These are phyloP conservation scores for Aspergillus arachidicola DNA, from an alignment of 2,329 filamentous ascomycete genomes.

Conservation along the genomic window DNA sequence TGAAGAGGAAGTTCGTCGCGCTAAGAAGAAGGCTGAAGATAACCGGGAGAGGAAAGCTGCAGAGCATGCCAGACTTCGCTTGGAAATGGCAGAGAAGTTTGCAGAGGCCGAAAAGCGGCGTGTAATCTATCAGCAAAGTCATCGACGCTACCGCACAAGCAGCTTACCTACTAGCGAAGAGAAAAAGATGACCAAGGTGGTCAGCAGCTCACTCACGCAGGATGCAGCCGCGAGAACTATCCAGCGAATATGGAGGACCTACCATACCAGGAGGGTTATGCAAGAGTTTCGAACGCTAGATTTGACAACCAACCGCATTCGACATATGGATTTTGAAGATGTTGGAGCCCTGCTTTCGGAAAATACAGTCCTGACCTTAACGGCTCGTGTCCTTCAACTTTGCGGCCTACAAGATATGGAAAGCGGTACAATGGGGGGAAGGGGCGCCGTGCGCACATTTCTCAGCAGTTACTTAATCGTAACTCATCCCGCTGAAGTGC, in stretches of 20 bases:
- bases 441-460: constrained; percentile 62
- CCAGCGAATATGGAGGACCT: constrained; percentile 60
- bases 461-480: constrained; percentile 65
- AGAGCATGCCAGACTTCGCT: constrained; percentile 59
- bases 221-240: constrained; percentile 60
- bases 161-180: constrained; percentile 52
- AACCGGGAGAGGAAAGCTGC: constrained; percentile 66
- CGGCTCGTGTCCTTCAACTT: constrained; percentile 58
- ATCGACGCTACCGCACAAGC: constrained; percentile 54
- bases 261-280: constrained; percentile 52
- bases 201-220: constrained; percentile 47
- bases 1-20: constrained; percentile 66
- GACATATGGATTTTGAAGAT: constrained; percentile 60
- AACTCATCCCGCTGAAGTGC: constrained; percentile 61
- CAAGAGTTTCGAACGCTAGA: constrained; percentile 54
- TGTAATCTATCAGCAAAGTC: constrained; percentile 48
- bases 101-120: constrained; percentile 65
- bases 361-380: constrained; percentile 54
- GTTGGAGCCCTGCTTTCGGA: constrained; percentile 60
- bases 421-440: constrained; percentile 49
- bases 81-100: constrained; percentile 67
- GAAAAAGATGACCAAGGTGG: constrained; percentile 41
- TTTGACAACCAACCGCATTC: constrained; percentile 56
- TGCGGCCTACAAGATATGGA: constrained; percentile 58
- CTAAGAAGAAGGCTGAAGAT: constrained; percentile 68